Base-by-base conservation (phyloP, 1,284 basidiomycete genomes). In the Prillingera fragicola region DNA sequence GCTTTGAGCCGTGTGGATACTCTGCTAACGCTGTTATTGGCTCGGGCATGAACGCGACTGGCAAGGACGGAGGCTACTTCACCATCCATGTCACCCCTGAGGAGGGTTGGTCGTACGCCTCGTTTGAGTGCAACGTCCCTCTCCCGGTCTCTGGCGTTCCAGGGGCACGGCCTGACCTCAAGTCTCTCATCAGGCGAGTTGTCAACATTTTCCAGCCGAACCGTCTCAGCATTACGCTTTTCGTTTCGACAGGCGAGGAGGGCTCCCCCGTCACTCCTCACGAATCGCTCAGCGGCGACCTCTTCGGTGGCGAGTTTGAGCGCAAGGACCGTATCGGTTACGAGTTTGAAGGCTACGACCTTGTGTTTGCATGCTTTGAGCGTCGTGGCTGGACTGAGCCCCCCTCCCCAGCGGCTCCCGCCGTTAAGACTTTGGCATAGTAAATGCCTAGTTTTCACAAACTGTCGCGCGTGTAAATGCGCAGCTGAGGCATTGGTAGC, bases 41-140 rank as follows among this genome's bases (percentile, higher is more conserved):
- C 13, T 56, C 60, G 5, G 70, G 84, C 4, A 49, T 62, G 76
- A 54, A 52, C 12, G 54, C 57, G 38, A 48, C 64, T 12, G 55
- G 27, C 45, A 32, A 18, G 15, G 44, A 49, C 18, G 90, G 92
- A 65, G 88, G 91, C 24, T 98, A 98, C 74, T 97, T 90, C 71
- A 98, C 91, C 8, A 94, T 98, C 50, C 95, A 99, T 69, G 95
- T 98, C 41, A 99, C 95, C 0, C 95, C 95, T 25, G 95, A 98
- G 71, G 82, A 86, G 56, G 92, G 87, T 46, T 96, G 88, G 83
- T 94, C 89, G 37, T 99, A 95, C 70, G 95, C 95, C 38, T 88
- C 85, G 58, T 98, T 98, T 74, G 95, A 99, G 73, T 95, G 90
- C 73, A 99, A 99, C 71, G 82, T 97, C n/a, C 87, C 88, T 4